These are phyloP conservation scores for Pleurotus platypus DNA, from an alignment of 768 basidiomycete genomes.

Conservation along the genomic window DNA sequence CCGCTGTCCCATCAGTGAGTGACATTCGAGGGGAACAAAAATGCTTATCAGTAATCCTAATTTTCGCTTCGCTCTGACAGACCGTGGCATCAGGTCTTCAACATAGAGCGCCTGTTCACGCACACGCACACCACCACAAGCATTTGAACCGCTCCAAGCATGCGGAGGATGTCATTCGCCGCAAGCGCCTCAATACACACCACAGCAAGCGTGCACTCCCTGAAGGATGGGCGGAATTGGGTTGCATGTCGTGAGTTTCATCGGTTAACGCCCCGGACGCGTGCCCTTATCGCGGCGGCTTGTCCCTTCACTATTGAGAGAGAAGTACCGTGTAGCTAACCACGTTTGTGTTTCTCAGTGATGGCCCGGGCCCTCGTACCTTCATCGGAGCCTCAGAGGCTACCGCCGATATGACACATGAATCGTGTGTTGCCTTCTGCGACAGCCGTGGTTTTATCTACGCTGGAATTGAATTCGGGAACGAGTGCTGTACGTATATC, in stretches of 20 bases:
- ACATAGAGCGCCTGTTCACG: neutral
- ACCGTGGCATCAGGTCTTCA: slow-evolving; percentile 3
- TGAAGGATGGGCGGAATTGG: neutral
- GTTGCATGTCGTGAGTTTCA: slow-evolving; percentile 6
- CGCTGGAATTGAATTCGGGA: slow-evolving; percentile 5
- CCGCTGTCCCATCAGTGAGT: slow-evolving; percentile 2
- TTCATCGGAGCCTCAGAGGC: neutral
- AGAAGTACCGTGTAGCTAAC: neutral
- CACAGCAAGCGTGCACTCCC: neutral
- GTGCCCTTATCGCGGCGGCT: too few relatives aligned
- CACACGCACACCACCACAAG: slow-evolving; percentile 3
- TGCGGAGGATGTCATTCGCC: neutral
- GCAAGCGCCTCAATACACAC: neutral
- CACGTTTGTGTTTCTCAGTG: neutral
- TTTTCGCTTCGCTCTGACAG: neutral
- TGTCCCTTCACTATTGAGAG: neutral
- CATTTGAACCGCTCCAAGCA: slow-evolving; percentile 1
- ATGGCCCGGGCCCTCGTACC: slow-evolving; percentile 4
- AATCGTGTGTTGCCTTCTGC: slow-evolving; percentile 8
- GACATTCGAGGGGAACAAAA: neutral
- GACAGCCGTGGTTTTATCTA: neutral
- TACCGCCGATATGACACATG: slow-evolving; percentile 9
- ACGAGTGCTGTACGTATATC: slow-evolving; percentile 5
- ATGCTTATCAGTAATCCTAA: neutral
- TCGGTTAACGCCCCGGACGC: too few relatives aligned